Evolutionary conservation across 1,284 basidiomycete species (phyloP), one percentile per base, ranked within the genome.

Genomic region (Leccinum ponderosum): DNA sequence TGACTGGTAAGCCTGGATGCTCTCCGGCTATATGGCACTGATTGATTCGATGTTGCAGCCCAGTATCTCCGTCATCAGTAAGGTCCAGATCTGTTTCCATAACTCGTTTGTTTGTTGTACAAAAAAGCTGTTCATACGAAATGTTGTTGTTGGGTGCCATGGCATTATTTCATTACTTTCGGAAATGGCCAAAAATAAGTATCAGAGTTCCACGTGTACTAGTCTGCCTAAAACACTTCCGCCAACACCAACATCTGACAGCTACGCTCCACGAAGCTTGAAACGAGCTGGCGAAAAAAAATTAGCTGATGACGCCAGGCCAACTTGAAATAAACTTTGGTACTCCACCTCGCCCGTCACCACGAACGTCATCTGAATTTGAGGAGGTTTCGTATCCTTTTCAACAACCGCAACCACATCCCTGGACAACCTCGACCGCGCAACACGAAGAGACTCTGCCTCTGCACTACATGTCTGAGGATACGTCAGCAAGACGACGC

Each of bases 241-340:
- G n/a, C n/a, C n/a, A 42, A 42, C 39, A 17, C 39, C n/a, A 42
- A 14, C 14, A 37, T 37, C 11, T 37, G 31, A 33, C 35, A 37
- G 35, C 35, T 14, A 44, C 5, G n/a, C 6, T 20, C 42, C 3
- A 22, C 12, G 12, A 47, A 22, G 44, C 17, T 47, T 20, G 44
- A 47, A 47, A 47, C 17, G 44, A 47, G 44, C 44, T 22, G 44
- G 44, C 17, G 17, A 47, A 7, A 47, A 47, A 42, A 44, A 44
- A 17, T 20, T 44, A 47, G 77, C 77, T 78, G 73, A 89, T 89
- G 87, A 81, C 80, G 77, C 84, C 86, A 64, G 66, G 83, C 68
- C 84, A 87, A 74, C 80, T 90, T 65, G 80, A 86, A 70, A 81
- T 93, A 66, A 85, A 90, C 73, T 83, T 92, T 75, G 87, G 85